These are phyloP conservation scores for Fusarium nelsonii DNA, from an alignment of 2,329 filamentous ascomycete species.

Conservation along the genomic window DNA sequence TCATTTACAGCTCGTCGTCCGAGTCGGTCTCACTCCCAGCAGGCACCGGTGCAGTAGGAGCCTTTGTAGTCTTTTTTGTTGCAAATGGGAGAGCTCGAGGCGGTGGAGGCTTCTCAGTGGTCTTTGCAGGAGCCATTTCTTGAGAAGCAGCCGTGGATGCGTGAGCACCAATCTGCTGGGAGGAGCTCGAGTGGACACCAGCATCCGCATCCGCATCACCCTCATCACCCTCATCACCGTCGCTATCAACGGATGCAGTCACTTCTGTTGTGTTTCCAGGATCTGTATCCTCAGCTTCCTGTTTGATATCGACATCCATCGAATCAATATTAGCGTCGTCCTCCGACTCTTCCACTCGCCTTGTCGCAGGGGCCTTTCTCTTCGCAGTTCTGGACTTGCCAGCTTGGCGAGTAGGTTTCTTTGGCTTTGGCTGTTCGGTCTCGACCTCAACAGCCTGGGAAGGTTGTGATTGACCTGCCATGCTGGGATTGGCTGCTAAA, in stretches of 20 bases:
- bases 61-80: conserved; percentile 51
- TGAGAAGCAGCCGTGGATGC: conserved; percentile 7
- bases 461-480: conserved; percentile 45
- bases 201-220: conserved; percentile 54
- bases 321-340: conserved; percentile 58
- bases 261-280: conserved; percentile 57
- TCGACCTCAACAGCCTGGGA: conserved; percentile 40
- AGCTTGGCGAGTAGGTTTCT: conserved; percentile 48
- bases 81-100: conserved; percentile 61
- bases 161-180: conserved; percentile 6
- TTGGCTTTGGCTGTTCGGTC: conserved; percentile 29
- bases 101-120: conserved; percentile 52
- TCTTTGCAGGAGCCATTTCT: conserved; percentile 33
- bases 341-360: conserved; percentile 57
- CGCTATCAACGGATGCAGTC: conserved; percentile 58
- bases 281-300: conserved; percentile 56
- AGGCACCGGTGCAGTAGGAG: conserved; percentile 45
- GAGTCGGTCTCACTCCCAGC: conserved; percentile 65
- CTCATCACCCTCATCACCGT: conserved; percentile 58
- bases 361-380: conserved; percentile 60
- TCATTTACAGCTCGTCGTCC: conserved; percentile 65
- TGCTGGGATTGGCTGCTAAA: conserved; percentile 57
- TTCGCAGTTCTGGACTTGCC: conserved; percentile 60
- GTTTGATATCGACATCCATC: conserved; percentile 63
- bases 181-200: conserved; percentile 7